phyloP scores from a whole-genome alignment of 2,329 filamentous ascomycete species.

The Camptophora hylomeconis region DNA sequence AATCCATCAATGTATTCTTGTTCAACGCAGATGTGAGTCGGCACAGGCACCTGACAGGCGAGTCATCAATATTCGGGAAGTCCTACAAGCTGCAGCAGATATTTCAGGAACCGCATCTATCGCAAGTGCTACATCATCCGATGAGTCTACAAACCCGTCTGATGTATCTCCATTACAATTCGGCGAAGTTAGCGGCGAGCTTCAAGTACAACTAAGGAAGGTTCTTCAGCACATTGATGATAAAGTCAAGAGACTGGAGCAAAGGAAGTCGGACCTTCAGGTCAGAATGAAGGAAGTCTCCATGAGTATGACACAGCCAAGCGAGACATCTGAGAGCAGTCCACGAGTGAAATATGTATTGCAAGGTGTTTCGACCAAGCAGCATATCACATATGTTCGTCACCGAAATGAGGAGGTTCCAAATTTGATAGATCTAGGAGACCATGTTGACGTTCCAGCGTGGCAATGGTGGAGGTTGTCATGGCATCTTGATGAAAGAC shows the following conservation, averaged over 20 bases:
- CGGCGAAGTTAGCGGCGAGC: slow-evolving; percentile 21
- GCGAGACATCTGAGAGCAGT: too few species aligned
- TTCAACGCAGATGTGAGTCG: slow-evolving; percentile 12
- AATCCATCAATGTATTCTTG: slow-evolving; percentile 10
- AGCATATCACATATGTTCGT: slow-evolving; percentile 45
- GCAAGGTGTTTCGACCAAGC: slow-evolving; percentile 44
- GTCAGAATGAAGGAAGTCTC: slow-evolving; percentile 30
- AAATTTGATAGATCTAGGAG: too few species aligned
- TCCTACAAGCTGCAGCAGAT: slow-evolving; percentile 11
- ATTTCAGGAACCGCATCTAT: slow-evolving; percentile 9
- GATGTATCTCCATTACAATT: too few species aligned
- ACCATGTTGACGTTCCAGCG: too few species aligned
- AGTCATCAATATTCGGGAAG: slow-evolving; percentile 11
- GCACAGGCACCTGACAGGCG: slow-evolving; percentile 9
- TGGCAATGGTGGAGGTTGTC: slow-evolving; percentile 44
- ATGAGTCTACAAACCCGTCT: slow-evolving; percentile 3
- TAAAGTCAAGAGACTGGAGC: slow-evolving; percentile 31
- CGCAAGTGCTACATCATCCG: too few species aligned
- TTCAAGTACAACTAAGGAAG: too few species aligned
- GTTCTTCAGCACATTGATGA: slow-evolving; percentile 26
- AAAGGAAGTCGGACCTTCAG: slow-evolving; percentile 22
- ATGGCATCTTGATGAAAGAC: too few species aligned
- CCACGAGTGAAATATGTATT: slow-evolving; percentile 39
- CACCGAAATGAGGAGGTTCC: slow-evolving; percentile 23
- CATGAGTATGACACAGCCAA: too few species aligned